A percentile compares a stretch with the other conserved stretches of the same genome.
Conservation (phyloP, 1,284 basidiomycete species). For the Singerocomus rubriflavus region DNA sequence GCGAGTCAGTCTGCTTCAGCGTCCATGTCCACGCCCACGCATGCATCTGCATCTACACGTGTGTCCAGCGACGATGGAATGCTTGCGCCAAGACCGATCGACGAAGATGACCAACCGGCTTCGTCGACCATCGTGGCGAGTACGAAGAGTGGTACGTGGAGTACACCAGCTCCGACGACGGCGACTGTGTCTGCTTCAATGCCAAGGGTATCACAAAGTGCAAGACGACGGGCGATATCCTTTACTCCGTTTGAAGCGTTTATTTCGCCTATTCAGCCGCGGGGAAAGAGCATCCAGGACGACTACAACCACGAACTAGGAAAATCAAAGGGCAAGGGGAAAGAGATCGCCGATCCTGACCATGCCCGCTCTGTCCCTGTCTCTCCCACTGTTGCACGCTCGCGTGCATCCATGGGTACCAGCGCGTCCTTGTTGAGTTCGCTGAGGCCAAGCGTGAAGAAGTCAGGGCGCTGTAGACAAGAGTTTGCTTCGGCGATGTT, state of each 20-base stretch:
- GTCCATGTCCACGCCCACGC: not conserved
- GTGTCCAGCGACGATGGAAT: not conserved
- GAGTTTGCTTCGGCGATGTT: conserved; percentile 16
- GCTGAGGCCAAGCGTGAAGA: not conserved
- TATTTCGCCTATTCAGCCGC: conserved; percentile 21
- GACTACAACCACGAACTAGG: not conserved
- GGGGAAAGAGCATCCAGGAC: not conserved
- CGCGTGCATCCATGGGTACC: not conserved
- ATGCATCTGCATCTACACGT: not conserved
- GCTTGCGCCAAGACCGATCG: not conserved
- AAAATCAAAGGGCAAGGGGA: not conserved
- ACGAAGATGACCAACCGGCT: not conserved
- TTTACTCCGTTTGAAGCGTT: conserved; percentile 21
- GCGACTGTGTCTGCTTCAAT: not conserved
- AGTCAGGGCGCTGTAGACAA: conserved; percentile 5
- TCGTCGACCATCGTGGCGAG: not conserved
- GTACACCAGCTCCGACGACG: conserved; percentile 1
- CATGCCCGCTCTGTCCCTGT: not conserved
- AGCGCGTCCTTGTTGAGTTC: not conserved
- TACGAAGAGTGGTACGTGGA: not conserved
- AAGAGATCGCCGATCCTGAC: not conserved
- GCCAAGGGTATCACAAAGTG: not conserved
- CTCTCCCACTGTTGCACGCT: not conserved
- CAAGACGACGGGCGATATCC: not conserved
- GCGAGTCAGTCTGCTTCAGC: not conserved